A percentile compares a stretch with the other conserved stretches of the same genome.
phyloP scores from a whole-genome alignment of 257 asterid species.

The Cynanchum wilfordii region DNA sequence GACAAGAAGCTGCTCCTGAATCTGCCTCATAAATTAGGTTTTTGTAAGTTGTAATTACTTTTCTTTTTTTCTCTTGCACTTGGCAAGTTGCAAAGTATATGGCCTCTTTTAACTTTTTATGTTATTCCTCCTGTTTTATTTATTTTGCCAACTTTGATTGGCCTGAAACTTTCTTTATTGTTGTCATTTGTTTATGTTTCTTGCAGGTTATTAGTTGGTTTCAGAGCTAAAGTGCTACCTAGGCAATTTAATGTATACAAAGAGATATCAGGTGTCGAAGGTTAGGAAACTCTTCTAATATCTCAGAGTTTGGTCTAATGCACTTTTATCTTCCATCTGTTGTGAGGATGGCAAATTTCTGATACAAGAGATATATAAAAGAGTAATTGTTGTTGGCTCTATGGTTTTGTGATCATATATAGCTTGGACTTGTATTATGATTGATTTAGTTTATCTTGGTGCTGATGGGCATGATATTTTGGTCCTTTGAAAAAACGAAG shows the following conservation, averaged over 20 bases:
- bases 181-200: background rate
- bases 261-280: conserved; percentile 22
- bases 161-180: conserved; percentile 1
- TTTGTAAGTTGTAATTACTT: conserved; percentile 13
- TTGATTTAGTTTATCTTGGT: background rate
- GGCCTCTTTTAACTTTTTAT: background rate
- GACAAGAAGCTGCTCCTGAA: conserved; percentile 63
- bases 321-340: background rate
- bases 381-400: conserved; percentile 18
- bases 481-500: too few species aligned
- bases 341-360: background rate
- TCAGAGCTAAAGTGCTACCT: conserved; percentile 16
- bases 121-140: background rate
- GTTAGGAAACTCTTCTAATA: conserved; percentile 15
- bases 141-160: background rate
- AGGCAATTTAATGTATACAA: conserved; percentile 12
- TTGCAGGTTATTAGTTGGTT: conserved; percentile 29
- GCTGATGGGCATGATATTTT: background rate
- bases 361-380: background rate
- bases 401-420: conserved; percentile 13
- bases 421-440: background rate
- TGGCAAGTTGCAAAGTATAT: background rate
- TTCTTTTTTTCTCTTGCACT: background rate
- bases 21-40: conserved; percentile 36
- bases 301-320: background rate